Percentiles rank a stretch among this genome's conserved stretches.
Evolutionary conservation across 495 filamentous ascomycete genomes (phyloP).

Genomic region (Talaromyces proteolyticus): DNA sequence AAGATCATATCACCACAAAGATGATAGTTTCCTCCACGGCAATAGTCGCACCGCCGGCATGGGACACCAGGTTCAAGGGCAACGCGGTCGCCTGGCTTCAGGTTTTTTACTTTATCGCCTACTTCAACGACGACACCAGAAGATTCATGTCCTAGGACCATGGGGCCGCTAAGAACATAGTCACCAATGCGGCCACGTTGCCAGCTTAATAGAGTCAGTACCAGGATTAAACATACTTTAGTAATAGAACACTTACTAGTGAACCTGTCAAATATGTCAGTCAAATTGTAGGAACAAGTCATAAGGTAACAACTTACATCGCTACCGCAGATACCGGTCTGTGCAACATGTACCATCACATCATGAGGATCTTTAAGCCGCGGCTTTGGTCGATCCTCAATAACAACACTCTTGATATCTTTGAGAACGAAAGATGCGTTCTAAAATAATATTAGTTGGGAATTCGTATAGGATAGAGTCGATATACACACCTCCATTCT

Average conservation of each 20-base stretch:
- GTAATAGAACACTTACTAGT: neutral
- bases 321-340: slow-evolving; percentile 76
- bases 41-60: slow-evolving; percentile 60
- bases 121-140: slow-evolving; percentile 56
- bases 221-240: neutral
- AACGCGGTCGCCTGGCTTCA: slow-evolving; percentile 60
- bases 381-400: slow-evolving; percentile 59
- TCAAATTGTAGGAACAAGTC: neutral
- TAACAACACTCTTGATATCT: slow-evolving; percentile 24
- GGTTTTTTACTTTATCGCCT: slow-evolving; percentile 31
- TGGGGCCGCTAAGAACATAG: slow-evolving; percentile 34
- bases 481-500: neutral
- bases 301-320: slow-evolving; percentile 39
- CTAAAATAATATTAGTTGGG: neutral
- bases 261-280: neutral
- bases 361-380: slow-evolving; percentile 53
- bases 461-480: too few relatives aligned
- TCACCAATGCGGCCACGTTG: slow-evolving; percentile 36
- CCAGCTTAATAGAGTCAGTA: slow-evolving; percentile 18
- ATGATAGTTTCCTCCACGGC: slow-evolving; percentile 69
- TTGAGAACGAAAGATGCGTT: slow-evolving; percentile 36
- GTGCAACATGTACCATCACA: slow-evolving; percentile 65
- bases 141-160: slow-evolving; percentile 63
- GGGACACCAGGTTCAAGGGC: slow-evolving; percentile 73
- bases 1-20: slow-evolving; percentile 70